Evolutionary conservation across 495 filamentous ascomycete genomes (phyloP), one percentile per base, ranked within the genome.

Genomic region (Lasiosphaeria hispida): DNA sequence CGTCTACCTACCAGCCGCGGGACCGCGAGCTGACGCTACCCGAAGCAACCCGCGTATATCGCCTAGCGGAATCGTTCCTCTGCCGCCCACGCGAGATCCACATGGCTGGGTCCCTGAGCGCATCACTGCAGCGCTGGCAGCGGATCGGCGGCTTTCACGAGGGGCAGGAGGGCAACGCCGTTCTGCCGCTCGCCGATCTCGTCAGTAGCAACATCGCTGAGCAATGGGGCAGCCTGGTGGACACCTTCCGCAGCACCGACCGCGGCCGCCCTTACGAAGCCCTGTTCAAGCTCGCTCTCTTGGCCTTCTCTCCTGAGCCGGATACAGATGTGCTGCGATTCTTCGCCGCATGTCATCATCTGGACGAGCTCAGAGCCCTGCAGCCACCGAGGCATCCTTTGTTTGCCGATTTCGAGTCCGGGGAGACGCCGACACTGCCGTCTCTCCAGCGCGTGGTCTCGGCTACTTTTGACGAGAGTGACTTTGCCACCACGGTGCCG

Each of bases 221-320:
- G 52, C n/a, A 44, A 15, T 44, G 18, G 30, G 52, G 52, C 13
- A 54, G 38, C 38, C 40, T 54, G n/a, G 52, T 54, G 10, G 40
- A 40, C 11, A 43, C 43, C 10, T 44, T 40, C n/a, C 34, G 19
- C 18, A 30, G 41, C 18, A 44, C 41, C 11, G 37, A 1, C 0
- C 4, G 37, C 19, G 19, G 9, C n/a, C 18, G 43, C 38, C 40
- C 40, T 14, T 54, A 54, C 9, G 52, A 10, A n/a, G 18, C 41
- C n/a, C 52, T 42, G n/a, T 54, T 54, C 30, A 54, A 42, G 30
- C 15, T 54, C 14, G 38, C 52, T 3, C 52, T 42, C n/a, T 11
- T 54, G 9, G 34, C 41, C 36, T 54, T 54, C 14, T 10, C 15
- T 10, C 37, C 19, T 10, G 34, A 44, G 18, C 14, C 36, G 10